Conservation (phyloP, 306 rosid genomes). For the Bauhinia variegata region DNA sequence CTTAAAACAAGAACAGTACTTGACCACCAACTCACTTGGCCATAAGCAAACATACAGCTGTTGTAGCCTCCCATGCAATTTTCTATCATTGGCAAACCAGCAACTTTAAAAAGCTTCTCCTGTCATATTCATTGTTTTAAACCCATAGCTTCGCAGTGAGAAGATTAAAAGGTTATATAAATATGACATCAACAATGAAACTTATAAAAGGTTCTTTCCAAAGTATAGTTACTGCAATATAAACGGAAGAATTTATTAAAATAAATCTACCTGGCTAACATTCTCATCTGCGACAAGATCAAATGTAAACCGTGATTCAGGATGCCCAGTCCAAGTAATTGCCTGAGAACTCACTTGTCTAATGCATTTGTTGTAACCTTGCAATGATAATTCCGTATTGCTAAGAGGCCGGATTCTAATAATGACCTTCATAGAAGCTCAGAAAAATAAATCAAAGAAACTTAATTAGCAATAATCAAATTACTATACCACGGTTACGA, state of each 20-base stretch:
- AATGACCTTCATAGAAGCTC: conserved; percentile 62
- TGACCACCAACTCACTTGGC: conserved; percentile 72
- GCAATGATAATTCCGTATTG: conserved; percentile 74
- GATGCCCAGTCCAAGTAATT: conserved; percentile 89
- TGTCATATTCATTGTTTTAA: conserved; percentile 46
- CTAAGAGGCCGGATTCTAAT: conserved; percentile 95
- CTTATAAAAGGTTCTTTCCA: neutral
- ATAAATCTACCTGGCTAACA: conserved; percentile 77
- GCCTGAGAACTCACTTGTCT: conserved; percentile 83
- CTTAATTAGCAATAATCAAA: conserved; percentile 13
- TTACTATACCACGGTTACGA: neutral
- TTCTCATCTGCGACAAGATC: conserved; percentile 95
- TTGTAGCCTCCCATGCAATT: conserved; percentile 96
- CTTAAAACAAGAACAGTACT: conserved; percentile 13
- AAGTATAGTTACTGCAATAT: neutral
- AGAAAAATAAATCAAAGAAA: conserved; percentile 22
- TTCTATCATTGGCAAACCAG: conserved; percentile 96
- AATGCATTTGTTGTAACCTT: conserved; percentile 81
- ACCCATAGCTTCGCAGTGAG: conserved; percentile 15
- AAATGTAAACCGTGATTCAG: conserved; percentile 91
- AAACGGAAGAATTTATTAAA: conserved; percentile 6
- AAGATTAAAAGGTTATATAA: conserved; percentile 6
- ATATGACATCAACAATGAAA: neutral
- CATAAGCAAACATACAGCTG: conserved; percentile 99
- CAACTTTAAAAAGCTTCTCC: conserved; percentile 91